Evolutionary conservation across 208 protist genomes (phyloP).

Genomic region (Acanthamoeba triangularis): DNA sequence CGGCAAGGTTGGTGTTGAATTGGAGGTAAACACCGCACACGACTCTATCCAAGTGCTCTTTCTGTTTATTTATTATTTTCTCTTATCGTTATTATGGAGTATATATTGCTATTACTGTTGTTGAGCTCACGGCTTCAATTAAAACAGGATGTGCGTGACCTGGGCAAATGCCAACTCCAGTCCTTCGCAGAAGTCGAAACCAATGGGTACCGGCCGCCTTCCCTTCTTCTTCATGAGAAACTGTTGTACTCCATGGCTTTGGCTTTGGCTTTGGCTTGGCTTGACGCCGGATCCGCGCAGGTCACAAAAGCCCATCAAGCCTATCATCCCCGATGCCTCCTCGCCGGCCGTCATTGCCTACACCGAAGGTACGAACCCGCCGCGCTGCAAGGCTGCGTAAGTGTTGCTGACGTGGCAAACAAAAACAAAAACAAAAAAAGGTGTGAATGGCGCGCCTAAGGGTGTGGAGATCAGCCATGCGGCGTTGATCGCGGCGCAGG

Average conservation of each 20-base stretch:
- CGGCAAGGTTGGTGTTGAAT: not conserved
- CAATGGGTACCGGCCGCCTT: not conserved
- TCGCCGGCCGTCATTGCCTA: constrained; percentile 2
- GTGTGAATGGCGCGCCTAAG: not conserved
- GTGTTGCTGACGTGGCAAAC: too few species aligned
- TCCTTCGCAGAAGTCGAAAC: constrained; percentile 2
- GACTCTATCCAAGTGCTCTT: not conserved
- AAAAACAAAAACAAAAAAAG: not conserved
- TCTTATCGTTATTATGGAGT: too few species aligned
- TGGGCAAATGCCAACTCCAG: not conserved
- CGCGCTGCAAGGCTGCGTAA: too few species aligned
- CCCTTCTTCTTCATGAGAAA: not conserved
- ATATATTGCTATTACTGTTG: too few species aligned
- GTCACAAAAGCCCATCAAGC: not conserved
- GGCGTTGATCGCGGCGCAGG: constrained; percentile 36
- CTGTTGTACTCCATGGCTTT: not conserved
- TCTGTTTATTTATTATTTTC: too few species aligned
- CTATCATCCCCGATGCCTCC: not conserved
- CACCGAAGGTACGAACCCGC: not conserved
- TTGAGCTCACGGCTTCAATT: too few species aligned
- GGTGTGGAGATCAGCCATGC: constrained; percentile 41
- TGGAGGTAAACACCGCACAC: not conserved
- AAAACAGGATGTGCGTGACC: not conserved
- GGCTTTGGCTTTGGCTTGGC: too few species aligned
- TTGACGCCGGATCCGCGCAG: not conserved